Evolutionary conservation across 176 grass and related monocot species (phyloP).

Genomic region (Triticum aestivum): DNA sequence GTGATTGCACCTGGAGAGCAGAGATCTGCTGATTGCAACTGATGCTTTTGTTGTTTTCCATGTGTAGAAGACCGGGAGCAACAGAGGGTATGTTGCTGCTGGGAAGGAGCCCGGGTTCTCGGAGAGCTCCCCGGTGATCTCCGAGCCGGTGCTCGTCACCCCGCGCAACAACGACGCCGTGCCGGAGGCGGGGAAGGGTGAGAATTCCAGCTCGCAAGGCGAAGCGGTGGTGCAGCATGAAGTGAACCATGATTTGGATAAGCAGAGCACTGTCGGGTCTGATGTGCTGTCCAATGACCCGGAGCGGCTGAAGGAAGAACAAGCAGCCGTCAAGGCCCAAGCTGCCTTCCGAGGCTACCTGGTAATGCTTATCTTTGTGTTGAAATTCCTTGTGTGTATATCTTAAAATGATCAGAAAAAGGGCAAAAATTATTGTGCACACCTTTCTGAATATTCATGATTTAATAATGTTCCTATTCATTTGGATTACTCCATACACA

Average conservation of each 20-base stretch:
- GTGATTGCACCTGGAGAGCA: neutral
- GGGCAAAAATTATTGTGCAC: neutral
- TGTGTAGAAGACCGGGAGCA: slow-evolving; percentile 46
- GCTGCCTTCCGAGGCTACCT: slow-evolving; percentile 83
- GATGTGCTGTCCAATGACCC: slow-evolving; percentile 17
- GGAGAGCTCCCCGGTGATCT: slow-evolving; percentile 73
- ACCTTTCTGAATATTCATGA: neutral
- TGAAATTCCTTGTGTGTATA: neutral
- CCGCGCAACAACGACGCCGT: slow-evolving; percentile 33
- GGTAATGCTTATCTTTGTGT: slow-evolving; percentile 40
- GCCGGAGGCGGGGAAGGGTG: slow-evolving; percentile 34
- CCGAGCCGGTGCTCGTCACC: slow-evolving; percentile 74
- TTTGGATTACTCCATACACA: neutral
- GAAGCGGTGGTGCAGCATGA: slow-evolving; percentile 14
- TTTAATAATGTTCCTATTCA: neutral
- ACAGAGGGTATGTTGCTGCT: slow-evolving; percentile 44
- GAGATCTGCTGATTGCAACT: slow-evolving; percentile 7
- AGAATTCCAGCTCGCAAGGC: slow-evolving; percentile 46
- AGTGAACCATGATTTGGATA: slow-evolving; percentile 43
- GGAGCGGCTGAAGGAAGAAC: slow-evolving; percentile 55
- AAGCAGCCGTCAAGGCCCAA: slow-evolving; percentile 77
- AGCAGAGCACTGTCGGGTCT: slow-evolving; percentile 23
- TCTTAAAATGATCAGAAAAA: neutral
- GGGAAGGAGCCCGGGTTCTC: slow-evolving; percentile 30
- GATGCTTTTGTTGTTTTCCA: neutral